Evolutionary conservation across 208 protist genomes (phyloP), one percentile per base, ranked within the genome.

Genomic region (Borovskyia barvae): DNA sequence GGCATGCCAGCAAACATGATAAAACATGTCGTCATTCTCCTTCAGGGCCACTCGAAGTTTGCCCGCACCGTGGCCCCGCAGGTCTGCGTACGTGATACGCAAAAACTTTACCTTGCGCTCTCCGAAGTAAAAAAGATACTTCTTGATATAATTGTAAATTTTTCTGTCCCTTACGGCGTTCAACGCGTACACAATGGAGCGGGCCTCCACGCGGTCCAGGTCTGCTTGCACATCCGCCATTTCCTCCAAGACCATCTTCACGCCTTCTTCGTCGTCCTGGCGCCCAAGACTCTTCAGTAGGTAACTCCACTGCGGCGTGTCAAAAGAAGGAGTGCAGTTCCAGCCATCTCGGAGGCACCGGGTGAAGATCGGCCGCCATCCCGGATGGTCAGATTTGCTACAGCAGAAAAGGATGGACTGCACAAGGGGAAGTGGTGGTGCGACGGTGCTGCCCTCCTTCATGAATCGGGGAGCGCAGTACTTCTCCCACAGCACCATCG

Each of bases 11-110:
- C 82, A 87, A 4, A 95, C 82, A 64, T 95, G 90, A 54, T 95
- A 95, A 49, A 87, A 95, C 77, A 95, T 85, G 17, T 69, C 75
- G 51, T 95, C 90, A 56, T 95, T 95, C 61, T 90, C 82, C 29
- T 81, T 79, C 20, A 94, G 69, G 9, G 87, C 77, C 40, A 85
- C 68, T 2, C 82, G 79, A 39, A 95, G 65, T 47, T 90, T 88
- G 46, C 74, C 80, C n/a, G 81, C 79, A 30, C 86, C 84, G 67
- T 92, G 82, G 45, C 85, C 88, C 41, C 90, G 83, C 57, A 95
- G 71, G 59, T 90, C 68, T 5, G 76, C 78, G 65, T 95, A 95
- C 3, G 82, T 87, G 45, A 83, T 71, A 49, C 79, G 82, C 68
- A 95, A 49, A 28, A 87, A 88, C 76, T 92, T 91, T n/a, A 91